Conservation (phyloP, 2,329 filamentous ascomycete genomes). For the Fusarium begoniae region DNA sequence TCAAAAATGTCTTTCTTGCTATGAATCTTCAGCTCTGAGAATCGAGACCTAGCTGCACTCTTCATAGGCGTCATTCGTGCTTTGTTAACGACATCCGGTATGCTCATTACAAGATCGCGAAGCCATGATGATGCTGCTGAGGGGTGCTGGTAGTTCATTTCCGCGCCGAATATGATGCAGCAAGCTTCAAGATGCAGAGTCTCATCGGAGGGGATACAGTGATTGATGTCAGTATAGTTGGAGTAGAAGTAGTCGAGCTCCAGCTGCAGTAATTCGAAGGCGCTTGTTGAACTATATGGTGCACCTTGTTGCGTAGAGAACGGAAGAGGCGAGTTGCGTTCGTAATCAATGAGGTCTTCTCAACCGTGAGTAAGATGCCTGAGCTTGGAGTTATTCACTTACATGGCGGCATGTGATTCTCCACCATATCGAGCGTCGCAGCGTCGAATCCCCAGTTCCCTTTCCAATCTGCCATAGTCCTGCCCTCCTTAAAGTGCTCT, state of each 20-base stretch:
- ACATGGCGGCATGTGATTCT: conserved; percentile 55
- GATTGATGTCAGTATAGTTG: conserved; percentile 33
- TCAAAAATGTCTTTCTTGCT: conserved; percentile 43
- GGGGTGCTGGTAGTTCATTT: conserved; percentile 10
- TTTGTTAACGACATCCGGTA: conserved; percentile 2
- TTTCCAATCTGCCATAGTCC: conserved; percentile 55
- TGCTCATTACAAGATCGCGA: conserved; percentile 37
- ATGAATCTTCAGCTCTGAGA: conserved; percentile 37
- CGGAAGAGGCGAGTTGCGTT: conserved; percentile 34
- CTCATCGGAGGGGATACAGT: conserved; percentile 28
- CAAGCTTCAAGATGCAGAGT: conserved; percentile 40
- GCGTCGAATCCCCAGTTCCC: conserved; percentile 55
- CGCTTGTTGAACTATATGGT: conserved; percentile 32
- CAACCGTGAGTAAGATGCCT: accelerated
- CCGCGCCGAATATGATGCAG: conserved; percentile 43
- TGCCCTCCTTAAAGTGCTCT: conserved; percentile 53
- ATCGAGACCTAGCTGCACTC: conserved; percentile 27
- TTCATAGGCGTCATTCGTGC: conserved; percentile 41
- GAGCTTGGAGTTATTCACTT: background rate
- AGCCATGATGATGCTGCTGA: conserved; percentile 37
- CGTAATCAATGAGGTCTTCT: conserved; percentile 23
- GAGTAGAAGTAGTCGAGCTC: conserved; percentile 46
- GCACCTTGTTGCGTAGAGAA: conserved; percentile 31
- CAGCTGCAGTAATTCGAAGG: conserved; percentile 50
- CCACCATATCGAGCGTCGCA: conserved; percentile 48